Evolutionary conservation across 352 stramenopile genomes (phyloP), one percentile per base, ranked within the genome.

Genomic region (Phytophthora megakarya): DNA sequence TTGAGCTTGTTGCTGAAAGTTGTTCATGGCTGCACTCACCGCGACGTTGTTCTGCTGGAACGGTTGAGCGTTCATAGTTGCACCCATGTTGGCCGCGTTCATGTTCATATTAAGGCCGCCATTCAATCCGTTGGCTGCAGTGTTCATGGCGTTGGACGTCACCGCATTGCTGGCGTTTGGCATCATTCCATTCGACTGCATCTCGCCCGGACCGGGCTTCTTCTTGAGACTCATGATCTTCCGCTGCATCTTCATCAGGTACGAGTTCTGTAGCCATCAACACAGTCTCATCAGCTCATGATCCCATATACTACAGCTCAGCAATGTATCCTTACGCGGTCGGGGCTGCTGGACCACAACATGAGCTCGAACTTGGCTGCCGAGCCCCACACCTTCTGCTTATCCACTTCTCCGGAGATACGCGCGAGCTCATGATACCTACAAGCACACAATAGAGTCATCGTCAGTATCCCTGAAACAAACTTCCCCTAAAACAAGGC

Each of bases 301-400:
- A 15, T 5, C 11, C 15, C 28, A 13, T 13, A 45, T 25, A 42
- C 3, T 39, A 28, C 38, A 43, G 7, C 26, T 59, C 23, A 61
- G 28, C 1, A 15, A 15, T 19, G 25, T 30, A 72, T 37, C 22
- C 73, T 46, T 70, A 92, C 84, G 48, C 77, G 75, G 53, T 92
- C 84, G 39, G 66, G 68, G 40, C 79, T 90, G 58, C 84, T 92
- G 48, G 84, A 88, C 86, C 86, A 94, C 25, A 92, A 65, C 82
- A 90, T 93, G 64, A 94, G 70, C 74, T 94, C 86, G 59, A 94
- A 94, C 75, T 94, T 94, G 60, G 86, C 83, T 2, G 86, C 86
- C 21, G 86, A 93, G 45, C 80, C 73, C 86, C 86, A 94, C 33
- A 93, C 86, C 61, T 93, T 92, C 65, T 93, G 86, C 66, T 90